Evolutionary conservation across 441 rosid genomes (phyloP).

Genomic region (Adansonia madagascariensis): DNA sequence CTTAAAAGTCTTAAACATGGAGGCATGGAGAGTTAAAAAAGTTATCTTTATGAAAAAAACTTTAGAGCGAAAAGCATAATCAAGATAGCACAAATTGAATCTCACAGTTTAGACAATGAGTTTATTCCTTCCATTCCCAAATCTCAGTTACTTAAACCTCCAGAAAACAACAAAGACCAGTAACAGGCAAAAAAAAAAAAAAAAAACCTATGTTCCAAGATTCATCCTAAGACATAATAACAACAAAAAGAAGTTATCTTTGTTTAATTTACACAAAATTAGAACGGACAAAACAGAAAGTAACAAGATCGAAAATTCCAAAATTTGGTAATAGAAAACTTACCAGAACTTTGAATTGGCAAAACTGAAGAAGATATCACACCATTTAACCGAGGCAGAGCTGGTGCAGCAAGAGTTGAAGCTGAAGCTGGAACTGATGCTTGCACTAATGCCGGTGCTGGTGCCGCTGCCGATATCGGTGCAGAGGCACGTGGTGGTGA

Average conservation of each 20-base stretch:
- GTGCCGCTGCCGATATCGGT: conserved; percentile 14
- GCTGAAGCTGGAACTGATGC: conserved; percentile 29
- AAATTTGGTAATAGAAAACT: conserved; percentile 19
- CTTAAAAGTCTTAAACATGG: conserved; percentile 11
- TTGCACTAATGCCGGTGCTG: conserved; percentile 7
- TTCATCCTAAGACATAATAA: conserved; percentile 28
- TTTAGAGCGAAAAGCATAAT: conserved; percentile 37
- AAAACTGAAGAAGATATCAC: conserved; percentile 46
- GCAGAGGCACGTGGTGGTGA: conserved; percentile 22
- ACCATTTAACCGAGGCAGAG: conserved; percentile 34
- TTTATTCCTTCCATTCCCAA: conserved; percentile 7
- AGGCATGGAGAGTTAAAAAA: conserved; percentile 34
- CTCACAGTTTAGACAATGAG: conserved; percentile 24
- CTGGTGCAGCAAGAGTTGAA: conserved; percentile 25
- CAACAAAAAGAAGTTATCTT: conserved; percentile 30
- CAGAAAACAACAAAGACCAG: conserved; percentile 47
- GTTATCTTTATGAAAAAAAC: conserved; percentile 33
- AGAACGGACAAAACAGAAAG: conserved; percentile 40
- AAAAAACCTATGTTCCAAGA: conserved; percentile 58
- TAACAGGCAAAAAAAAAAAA: conserved; percentile 54
- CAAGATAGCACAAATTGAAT: conserved; percentile 32
- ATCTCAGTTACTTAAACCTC: not conserved
- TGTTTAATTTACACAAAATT: conserved; percentile 33
- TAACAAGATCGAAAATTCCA: conserved; percentile 27
- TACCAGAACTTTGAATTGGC: conserved; percentile 57